These are phyloP conservation scores for Globisporangium irregulare DNA, from an alignment of 352 stramenopile species.

Conservation along the genomic window DNA sequence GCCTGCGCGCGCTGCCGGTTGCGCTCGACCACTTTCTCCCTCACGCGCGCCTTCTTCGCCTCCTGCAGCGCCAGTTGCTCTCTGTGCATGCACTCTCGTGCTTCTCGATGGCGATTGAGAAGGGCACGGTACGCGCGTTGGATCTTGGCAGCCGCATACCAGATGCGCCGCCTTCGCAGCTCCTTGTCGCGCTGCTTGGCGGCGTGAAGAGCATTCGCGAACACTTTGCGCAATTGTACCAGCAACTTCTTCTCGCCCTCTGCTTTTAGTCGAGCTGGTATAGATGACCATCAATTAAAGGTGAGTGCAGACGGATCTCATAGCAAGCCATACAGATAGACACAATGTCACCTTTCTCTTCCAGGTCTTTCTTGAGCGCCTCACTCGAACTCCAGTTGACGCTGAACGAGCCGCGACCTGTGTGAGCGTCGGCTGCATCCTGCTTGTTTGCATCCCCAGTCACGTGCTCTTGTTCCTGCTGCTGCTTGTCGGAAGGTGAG, in stretches of 20 bases:
- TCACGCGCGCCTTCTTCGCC: constrained; percentile 33
- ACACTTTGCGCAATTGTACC: constrained; percentile 27
- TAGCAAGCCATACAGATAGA: neutral
- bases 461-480: neutral
- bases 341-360: constrained; percentile 31
- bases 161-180: constrained; percentile 22
- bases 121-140: constrained; percentile 30
- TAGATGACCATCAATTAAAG: neutral
- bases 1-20: constrained; percentile 38
- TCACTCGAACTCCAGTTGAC: constrained; percentile 60
- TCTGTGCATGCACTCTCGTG: constrained; percentile 11
- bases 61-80: constrained; percentile 25
- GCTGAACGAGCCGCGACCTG: constrained; percentile 27
- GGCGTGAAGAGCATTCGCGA: constrained; percentile 19
- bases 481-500: neutral
- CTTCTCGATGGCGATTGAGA: constrained; percentile 16
- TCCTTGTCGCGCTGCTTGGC: constrained; percentile 23
- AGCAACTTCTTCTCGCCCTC: constrained; percentile 41
- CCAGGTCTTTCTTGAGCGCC: constrained; percentile 42
- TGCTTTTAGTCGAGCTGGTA: constrained; percentile 25
- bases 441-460: neutral
- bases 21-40: constrained; percentile 33
- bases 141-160: constrained; percentile 31
- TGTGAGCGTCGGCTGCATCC: no score
- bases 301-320: neutral